These are phyloP conservation scores for Stenocarpella maydis DNA, from an alignment of 2,329 filamentous ascomycete species.

Conservation along the genomic window DNA sequence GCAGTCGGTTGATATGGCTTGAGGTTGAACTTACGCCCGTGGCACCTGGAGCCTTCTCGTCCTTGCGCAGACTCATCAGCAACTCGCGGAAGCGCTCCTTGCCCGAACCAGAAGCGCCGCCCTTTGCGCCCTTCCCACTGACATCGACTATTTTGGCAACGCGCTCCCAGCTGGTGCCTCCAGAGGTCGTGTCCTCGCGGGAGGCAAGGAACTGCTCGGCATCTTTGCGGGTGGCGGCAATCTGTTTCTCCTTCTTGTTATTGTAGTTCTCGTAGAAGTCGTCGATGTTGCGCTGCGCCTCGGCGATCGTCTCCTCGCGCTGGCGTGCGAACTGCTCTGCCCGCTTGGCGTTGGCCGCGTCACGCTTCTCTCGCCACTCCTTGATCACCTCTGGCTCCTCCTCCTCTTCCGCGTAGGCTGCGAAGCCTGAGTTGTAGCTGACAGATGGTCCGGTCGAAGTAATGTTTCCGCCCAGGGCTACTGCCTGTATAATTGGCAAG, in stretches of 20 bases:
- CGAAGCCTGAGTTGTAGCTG: slow-evolving; percentile 68
- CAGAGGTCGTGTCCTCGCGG: slow-evolving; percentile 91
- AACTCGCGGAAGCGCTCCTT: slow-evolving; percentile 97
- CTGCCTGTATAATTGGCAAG: slow-evolving; percentile 58
- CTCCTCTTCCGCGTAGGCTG: slow-evolving; percentile 66
- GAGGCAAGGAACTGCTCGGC: slow-evolving; percentile 90
- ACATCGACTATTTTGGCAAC: slow-evolving; percentile 98
- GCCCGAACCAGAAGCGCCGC: slow-evolving; percentile 87
- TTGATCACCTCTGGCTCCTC: slow-evolving; percentile 88
- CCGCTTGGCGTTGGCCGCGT: slow-evolving; percentile 82
- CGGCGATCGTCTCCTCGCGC: slow-evolving; percentile 85
- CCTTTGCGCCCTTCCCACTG: slow-evolving; percentile 88
- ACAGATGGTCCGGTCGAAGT: slow-evolving; percentile 70
- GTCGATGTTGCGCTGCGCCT: slow-evolving; percentile 93
- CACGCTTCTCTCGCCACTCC: slow-evolving; percentile 91
- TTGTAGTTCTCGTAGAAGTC: slow-evolving; percentile 99
- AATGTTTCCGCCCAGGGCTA: slow-evolving; percentile 80
- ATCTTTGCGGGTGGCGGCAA: slow-evolving; percentile 87
- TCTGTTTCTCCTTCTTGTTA: slow-evolving; percentile 93
- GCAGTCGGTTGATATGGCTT: background rate
- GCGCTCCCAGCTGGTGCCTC: slow-evolving; percentile 97
- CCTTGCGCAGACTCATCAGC: slow-evolving; percentile 86
- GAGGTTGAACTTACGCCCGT: slow-evolving; percentile 51
- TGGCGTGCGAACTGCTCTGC: slow-evolving; percentile 83
- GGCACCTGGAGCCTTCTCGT: slow-evolving; percentile 82